Evolutionary conservation across 441 rosid genomes (phyloP), one percentile per base, ranked within the genome.

Genomic region (Geranium incanum): DNA sequence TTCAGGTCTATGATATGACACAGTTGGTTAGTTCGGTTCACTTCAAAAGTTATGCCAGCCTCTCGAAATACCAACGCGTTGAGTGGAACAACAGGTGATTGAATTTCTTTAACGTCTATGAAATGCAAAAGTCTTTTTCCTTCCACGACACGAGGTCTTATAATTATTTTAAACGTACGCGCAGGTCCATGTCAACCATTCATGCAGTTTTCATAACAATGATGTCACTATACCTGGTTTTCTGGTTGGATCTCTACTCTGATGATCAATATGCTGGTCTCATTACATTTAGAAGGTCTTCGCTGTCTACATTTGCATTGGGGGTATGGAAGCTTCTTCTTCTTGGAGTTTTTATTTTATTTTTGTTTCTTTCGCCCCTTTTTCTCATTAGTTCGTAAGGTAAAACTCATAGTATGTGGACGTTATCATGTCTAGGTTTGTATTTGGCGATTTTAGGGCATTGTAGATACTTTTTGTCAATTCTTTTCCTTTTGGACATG

Each of bases 1-100:
- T 38, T 71, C 74, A 81, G 87, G 83, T 75, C 11, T 81, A 84
- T 76, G 85, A 84, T 77, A 74, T 84, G 43, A 68, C 85, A 1
- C 73, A 77, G 66, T 74, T 81, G 55, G 68, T 78, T 62, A 84
- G 83, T 66, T 63, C 74, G 23, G 50, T 79, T 75, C 74, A 84
- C 69, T 75, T 81, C 70, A 84, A 84, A 72, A 73, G 77, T 72
- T 84, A 81, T 70, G 39, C 78, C 67, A 78, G 70, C 74, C 83
- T 84, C 52, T 37, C 84, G 0, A 74, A 71, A 43, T 70, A 72
- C 16, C 82, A 81, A 67, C 79, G 79, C 0, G 73, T 81, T 41
- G 87, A 84, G 74, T 84, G 87, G 87, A 84, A 84, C 72, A 84
- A 84, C 71, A 67, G 87, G 87, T 84, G 75, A 79, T 68, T 37